Percentiles rank a stretch among this genome's conserved stretches.
phyloP scores from a whole-genome alignment of 2,329 filamentous ascomycete genomes.

The Trichoderma pleuroti region DNA sequence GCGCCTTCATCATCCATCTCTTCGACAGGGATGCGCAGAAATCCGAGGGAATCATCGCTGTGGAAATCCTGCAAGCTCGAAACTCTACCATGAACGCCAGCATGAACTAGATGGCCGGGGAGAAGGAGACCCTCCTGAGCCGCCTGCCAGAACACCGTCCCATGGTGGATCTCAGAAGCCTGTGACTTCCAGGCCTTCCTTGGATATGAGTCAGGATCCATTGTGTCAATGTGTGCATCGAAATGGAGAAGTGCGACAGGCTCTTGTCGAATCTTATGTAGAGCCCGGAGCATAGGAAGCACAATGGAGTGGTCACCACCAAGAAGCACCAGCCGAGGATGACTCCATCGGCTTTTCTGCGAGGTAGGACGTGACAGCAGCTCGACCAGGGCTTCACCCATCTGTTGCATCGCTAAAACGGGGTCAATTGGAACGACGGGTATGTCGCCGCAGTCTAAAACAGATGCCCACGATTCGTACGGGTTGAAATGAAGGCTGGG shows the following conservation, averaged over 20 bases:
- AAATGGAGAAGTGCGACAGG: neutral
- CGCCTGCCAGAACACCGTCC: neutral
- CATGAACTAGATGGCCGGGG: neutral
- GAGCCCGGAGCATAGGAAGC: neutral
- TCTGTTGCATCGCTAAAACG: neutral
- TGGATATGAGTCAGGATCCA: neutral
- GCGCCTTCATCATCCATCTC: neutral
- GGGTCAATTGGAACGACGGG: neutral
- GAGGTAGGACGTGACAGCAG: neutral
- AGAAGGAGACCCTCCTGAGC: neutral
- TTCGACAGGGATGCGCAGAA: neutral
- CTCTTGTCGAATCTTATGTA: neutral
- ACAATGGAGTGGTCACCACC: neutral
- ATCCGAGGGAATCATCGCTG: neutral
- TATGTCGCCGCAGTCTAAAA: neutral
- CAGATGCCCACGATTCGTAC: neutral
- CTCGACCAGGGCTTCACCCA: neutral
- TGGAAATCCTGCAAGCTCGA: neutral
- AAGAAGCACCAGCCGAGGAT: neutral
- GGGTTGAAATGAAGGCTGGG: neutral
- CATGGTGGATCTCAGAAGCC: neutral
- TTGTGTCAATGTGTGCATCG: neutral
- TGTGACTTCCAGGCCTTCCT: neutral
- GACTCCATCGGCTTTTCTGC: neutral
- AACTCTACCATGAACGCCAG: neutral